Evolutionary conservation across 495 filamentous ascomycete genomes (phyloP).

Genomic region (Tetracladium marchalianum): DNA sequence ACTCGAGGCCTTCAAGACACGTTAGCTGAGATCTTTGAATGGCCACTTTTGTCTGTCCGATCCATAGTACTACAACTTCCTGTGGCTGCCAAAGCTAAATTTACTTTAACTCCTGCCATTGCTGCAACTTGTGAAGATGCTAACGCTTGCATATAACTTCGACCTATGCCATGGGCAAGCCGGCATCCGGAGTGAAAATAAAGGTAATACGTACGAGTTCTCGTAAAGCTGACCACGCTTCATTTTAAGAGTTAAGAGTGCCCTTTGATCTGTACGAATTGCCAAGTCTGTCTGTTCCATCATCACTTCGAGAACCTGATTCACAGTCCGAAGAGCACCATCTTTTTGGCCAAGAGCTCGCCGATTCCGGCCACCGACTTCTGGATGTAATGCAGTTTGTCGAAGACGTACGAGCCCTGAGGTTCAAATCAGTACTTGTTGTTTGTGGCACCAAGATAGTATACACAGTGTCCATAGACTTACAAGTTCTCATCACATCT

Average conservation of each 20-base stretch:
- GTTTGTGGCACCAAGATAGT: conserved; percentile 34
- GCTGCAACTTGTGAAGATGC: not conserved
- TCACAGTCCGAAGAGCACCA: conserved; percentile 65
- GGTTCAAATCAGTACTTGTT: too few species aligned
- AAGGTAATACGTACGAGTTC: conserved; percentile 28
- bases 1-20: conserved; percentile 15
- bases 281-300: conserved; percentile 64
- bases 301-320: conserved; percentile 81
- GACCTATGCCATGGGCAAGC: not conserved
- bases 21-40: too few species aligned
- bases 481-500: conserved; percentile 28
- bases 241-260: conserved; percentile 48
- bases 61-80: too few species aligned
- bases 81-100: too few species aligned
- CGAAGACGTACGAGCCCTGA: conserved; percentile 60
- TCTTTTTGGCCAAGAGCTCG: conserved; percentile 52
- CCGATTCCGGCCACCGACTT: conserved; percentile 59
- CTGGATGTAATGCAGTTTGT: conserved; percentile 78
- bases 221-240: conserved; percentile 66
- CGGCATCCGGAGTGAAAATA: too few species aligned
- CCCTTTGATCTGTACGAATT: conserved; percentile 57
- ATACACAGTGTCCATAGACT: conserved; percentile 34
- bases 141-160: not conserved
- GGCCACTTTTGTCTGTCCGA: too few species aligned
- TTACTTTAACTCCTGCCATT: too few species aligned